A percentile compares a stretch with the other conserved stretches of the same genome.
Conservation (phyloP, 2,329 filamentous ascomycete species). For the Talaromyces sp. region DNA sequence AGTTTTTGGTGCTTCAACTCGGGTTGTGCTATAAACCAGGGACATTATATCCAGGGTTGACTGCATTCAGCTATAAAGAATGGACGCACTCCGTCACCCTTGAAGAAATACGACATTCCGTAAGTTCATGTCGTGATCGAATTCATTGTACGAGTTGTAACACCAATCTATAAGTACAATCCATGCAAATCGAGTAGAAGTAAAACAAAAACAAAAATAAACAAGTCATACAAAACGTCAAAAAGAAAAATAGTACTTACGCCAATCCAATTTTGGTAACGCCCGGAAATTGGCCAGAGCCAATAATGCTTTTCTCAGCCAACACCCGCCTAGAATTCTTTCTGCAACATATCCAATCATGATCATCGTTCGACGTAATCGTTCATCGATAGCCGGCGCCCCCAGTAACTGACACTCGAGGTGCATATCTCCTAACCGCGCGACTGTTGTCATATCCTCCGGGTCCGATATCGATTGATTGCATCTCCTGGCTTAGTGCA, state of each 20-base stretch:
- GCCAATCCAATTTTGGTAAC: slow-evolving; percentile 6
- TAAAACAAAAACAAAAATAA: background rate
- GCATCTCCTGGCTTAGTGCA: slow-evolving; percentile 55
- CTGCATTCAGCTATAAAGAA: no score
- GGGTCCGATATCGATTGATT: slow-evolving; percentile 45
- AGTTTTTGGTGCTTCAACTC: no score
- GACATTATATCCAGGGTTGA: no score
- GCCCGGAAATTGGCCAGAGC: slow-evolving; percentile 1
- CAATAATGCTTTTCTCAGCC: background rate
- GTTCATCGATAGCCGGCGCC: slow-evolving; percentile 10
- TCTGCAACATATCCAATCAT: background rate
- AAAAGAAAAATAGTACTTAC: background rate
- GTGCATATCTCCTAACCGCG: slow-evolving; percentile 29
- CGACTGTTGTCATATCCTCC: slow-evolving; percentile 28
- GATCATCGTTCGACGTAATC: background rate
- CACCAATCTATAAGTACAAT: background rate
- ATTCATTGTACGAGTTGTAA: background rate
- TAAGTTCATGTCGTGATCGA: background rate
- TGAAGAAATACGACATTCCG: background rate
- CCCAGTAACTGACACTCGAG: slow-evolving; percentile 19
- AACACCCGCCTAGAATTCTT: background rate
- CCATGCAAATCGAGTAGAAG: background rate
- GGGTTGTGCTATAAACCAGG: no score
- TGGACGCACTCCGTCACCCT: background rate
- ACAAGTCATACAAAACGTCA: background rate